Evolutionary conservation across 495 filamentous ascomycete genomes (phyloP), one percentile per base, ranked within the genome.

Genomic region (Lophiostoma macrostomum): DNA sequence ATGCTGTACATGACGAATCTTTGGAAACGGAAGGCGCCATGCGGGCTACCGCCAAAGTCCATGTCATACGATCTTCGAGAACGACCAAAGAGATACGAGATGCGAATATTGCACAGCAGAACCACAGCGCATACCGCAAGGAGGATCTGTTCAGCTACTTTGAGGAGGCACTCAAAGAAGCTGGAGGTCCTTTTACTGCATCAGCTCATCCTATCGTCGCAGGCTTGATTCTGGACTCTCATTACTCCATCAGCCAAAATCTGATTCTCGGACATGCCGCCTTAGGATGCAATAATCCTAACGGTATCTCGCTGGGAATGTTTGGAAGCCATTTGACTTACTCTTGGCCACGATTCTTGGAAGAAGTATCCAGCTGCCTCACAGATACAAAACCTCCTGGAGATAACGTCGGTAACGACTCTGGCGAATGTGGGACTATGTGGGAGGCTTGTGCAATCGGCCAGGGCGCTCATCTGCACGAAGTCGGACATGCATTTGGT

Each of bases 301-400:
- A 61, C 6, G 72, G 71, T 16, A 58, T 75, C 14, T 75, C 71
- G 5, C 50, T 76, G 14, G 75, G 73, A 10, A 68, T 78, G 7
- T 76, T 73, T 44, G 75, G 75, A 5, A 75, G 73, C 48, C 72
- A 73, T 52, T 58, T 71, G 13, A 67, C 73, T 13, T 76, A 74
- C 50, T 68, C 74, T 5, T 75, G 74, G 67, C 73, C 75, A 11
- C 66, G 74, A 5, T 76, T 71, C 57, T 22, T 78, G 27, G 74
- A 74, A 56, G 72, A 74, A 27, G 63, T 74, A 8, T 50, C 66
- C 44, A 52, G 64, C 30, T 73, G 69, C 48, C 56, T 74, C 25
- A 56, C 63, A 7, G 70, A 74, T 27, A 39, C 45, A 24, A 62
- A 56, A 2, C 35, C 37, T 1, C 49, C 66, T 0, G 70, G 68